Conservation (phyloP, 2,329 filamentous ascomycete species). For the Venturia asperata region DNA sequence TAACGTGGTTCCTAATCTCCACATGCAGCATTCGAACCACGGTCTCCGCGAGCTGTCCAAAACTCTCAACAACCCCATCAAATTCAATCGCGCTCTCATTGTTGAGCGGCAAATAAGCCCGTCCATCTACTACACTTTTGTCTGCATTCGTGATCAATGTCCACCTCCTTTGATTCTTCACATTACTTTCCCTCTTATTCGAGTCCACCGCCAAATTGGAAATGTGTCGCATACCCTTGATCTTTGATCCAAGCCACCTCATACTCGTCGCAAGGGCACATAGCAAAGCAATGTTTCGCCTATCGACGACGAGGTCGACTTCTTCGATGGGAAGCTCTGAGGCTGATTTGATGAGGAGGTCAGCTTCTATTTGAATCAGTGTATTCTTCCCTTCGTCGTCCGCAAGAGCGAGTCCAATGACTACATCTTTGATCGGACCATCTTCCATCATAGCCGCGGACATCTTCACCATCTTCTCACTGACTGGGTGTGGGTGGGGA, state of each 20-base stretch:
- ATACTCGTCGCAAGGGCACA: slow-evolving; percentile 94
- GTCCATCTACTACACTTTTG: slow-evolving; percentile 48
- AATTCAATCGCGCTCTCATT: slow-evolving; percentile 78
- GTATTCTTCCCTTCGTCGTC: slow-evolving; percentile 49
- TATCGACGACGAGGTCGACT: slow-evolving; percentile 18
- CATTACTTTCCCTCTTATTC: slow-evolving; percentile 39
- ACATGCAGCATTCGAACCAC: slow-evolving; percentile 81
- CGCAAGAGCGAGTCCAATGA: slow-evolving; percentile 28
- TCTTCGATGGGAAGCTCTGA: slow-evolving; percentile 38
- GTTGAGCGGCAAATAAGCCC: slow-evolving; percentile 81
- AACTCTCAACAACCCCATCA: slow-evolving; percentile 76
- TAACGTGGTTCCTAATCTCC: slow-evolving; percentile 77
- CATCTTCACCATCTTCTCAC: slow-evolving; percentile 62
- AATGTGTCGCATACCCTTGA: slow-evolving; percentile 74
- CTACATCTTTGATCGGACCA: slow-evolving; percentile 49
- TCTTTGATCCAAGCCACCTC: slow-evolving; percentile 90
- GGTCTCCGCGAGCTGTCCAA: slow-evolving; percentile 70
- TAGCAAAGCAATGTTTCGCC: slow-evolving; percentile 62
- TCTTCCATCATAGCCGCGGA: slow-evolving; percentile 61
- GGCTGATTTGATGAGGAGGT: slow-evolving; percentile 45
- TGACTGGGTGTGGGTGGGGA: slow-evolving; percentile 49
- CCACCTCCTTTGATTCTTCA: slow-evolving; percentile 59
- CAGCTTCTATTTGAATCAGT: slow-evolving; percentile 40
- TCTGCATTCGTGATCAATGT: slow-evolving; percentile 61
- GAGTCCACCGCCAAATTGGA: slow-evolving; percentile 65